These are phyloP conservation scores for Trypanosoma platydactyli DNA, from an alignment of 208 protist species.

Conservation along the genomic window DNA sequence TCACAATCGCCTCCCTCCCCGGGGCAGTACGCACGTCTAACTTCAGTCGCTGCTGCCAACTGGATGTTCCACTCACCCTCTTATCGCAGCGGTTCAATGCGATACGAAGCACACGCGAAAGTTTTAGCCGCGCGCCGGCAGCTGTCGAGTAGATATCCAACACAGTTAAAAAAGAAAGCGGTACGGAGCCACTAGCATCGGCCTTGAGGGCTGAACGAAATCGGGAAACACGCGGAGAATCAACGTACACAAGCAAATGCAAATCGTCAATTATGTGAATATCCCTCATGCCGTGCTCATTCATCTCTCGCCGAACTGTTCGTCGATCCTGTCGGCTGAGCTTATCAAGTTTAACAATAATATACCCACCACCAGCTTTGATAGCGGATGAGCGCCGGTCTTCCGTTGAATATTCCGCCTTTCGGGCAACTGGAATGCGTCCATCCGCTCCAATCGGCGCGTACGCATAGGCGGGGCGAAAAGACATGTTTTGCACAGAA, in stretches of 20 bases:
- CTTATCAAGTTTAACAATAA: constrained; percentile 23
- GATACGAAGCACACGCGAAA: constrained; percentile 34
- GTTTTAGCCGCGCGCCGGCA: constrained; percentile 28
- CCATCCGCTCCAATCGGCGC: too few relatives aligned
- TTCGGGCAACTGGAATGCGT: constrained; percentile 1
- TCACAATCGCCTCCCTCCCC: constrained; percentile 22
- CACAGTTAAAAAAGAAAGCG: constrained; percentile 22
- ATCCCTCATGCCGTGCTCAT: constrained; percentile 23
- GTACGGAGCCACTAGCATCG: neutral
- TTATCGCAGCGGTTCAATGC: constrained; percentile 6
- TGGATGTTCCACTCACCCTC: too few relatives aligned
- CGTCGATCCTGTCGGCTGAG: constrained; percentile 15
- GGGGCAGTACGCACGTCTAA: constrained; percentile 26
- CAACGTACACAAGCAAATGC: constrained; percentile 58
- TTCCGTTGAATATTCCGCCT: neutral
- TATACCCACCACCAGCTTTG: constrained; percentile 20
- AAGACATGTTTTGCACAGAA: constrained; percentile 5
- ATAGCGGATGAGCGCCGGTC: neutral
- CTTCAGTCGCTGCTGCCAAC: neutral
- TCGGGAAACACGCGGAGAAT: constrained; percentile 10
- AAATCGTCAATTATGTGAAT: constrained; percentile 49
- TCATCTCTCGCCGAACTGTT: constrained; percentile 2
- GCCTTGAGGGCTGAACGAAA: constrained; percentile 4
- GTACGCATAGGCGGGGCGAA: neutral
- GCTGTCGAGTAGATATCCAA: constrained; percentile 37